A percentile compares a stretch with the other conserved stretches of the same genome.
These are phyloP conservation scores for Cydonia oblonga DNA, from an alignment of 331 rosid genomes.

Conservation along the genomic window DNA sequence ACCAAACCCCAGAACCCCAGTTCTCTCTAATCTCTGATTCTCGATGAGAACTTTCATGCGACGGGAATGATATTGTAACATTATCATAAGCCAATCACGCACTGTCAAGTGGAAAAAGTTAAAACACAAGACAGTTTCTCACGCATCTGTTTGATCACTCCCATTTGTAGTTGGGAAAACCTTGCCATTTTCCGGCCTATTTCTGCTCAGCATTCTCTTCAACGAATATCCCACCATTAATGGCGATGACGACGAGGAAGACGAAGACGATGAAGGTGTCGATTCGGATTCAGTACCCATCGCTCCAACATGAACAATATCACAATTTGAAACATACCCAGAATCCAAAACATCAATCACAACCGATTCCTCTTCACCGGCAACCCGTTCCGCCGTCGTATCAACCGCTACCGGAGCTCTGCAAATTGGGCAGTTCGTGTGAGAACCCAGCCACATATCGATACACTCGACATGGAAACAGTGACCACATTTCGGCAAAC, in stretches of 20 bases:
- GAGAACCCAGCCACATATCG: constrained; percentile 86
- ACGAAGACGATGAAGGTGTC: constrained; percentile 29
- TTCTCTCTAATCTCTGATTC: background rate
- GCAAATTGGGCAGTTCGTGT: constrained; percentile 74
- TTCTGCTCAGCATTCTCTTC: constrained; percentile 65
- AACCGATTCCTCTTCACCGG: background rate
- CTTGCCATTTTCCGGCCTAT: constrained; percentile 28
- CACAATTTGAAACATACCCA: background rate
- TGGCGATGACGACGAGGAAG: constrained; percentile 24
- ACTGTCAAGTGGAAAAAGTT: rapidly evolving
- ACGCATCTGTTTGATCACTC: constrained; percentile 16
- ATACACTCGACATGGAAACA: constrained; percentile 71
- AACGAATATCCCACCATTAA: constrained; percentile 44
- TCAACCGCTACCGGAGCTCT: constrained; percentile 34
- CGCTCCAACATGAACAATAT: background rate
- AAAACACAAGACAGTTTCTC: background rate
- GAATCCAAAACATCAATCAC: constrained; percentile 23
- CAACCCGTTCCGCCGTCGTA: background rate
- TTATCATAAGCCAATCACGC: background rate
- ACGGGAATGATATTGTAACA: background rate
- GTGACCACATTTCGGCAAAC: constrained; percentile 64
- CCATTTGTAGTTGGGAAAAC: constrained; percentile 46
- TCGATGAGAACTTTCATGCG: background rate
- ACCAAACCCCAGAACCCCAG: background rate
- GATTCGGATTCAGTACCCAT: constrained; percentile 5